Evolutionary conservation across 176 grass and related monocot species (phyloP), one percentile per base, ranked within the genome.

Genomic region (Avena insularis): DNA sequence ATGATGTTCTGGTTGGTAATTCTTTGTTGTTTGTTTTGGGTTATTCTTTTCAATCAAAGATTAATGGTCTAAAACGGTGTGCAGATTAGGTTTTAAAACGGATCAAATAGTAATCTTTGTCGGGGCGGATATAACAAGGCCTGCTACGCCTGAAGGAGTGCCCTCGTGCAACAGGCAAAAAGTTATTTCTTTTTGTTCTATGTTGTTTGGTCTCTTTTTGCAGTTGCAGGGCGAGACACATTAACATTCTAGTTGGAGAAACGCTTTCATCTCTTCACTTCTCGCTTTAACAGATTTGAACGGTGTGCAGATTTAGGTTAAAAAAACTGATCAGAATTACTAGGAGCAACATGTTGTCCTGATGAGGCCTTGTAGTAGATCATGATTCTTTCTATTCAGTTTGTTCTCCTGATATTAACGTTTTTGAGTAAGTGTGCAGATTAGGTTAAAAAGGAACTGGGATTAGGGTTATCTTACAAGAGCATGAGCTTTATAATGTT

Each of bases 51-150:
- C 50, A 8, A 81, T 84, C 48, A 23, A 71, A 69, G 59, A 87
- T 91, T 85, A 85, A 91, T 91, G 51, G 67, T 91, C 86, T 90
- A 85, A 85, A 88, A 91, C 84, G 85, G 90, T 91, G 82, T 91
- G 90, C 90, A 91, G 90, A 77, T 88, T 91, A 91, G 82, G 90
- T 91, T 88, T 86, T 79, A 48, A 79, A 91, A 88, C 6, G 76
- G 84, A 88, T 68, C 77, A 20, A 88, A 77, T 80, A 91, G 71
- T 87, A 91, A 84, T 86, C 84, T 87, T 88, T 91, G 68, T 91
- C 60, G 59, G 80, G 69, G 60, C 58, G 81, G 81, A 91, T 66
- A 83, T 68, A 80, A 68, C 85, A 75, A 87, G 85, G 81, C 85
- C 76, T 91, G 58, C 89, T 83, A 76, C 90, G 29, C 77, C 49